Evolutionary conservation across 805 yeast species (phyloP).

Genomic region (Cyberlindnera bimundalis): DNA sequence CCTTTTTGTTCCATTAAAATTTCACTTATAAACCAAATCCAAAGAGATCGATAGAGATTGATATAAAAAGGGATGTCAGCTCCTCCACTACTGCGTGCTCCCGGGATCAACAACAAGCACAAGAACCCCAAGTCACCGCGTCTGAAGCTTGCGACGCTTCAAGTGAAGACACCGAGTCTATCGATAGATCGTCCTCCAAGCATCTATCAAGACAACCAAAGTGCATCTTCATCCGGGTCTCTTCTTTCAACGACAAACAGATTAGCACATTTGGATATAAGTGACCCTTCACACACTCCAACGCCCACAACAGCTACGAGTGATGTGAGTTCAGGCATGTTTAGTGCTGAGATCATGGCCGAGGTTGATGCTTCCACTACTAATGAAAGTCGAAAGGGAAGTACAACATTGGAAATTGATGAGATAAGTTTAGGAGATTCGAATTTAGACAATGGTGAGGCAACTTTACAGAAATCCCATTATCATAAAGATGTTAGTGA

Average conservation of each 20-base stretch:
- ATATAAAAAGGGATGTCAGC: conserved; percentile 29
- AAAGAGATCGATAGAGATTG: no score
- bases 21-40: no score
- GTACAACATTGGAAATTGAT: background rate
- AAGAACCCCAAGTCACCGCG: conserved; percentile 41
- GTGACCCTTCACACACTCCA: conserved; percentile 18
- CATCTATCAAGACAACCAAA: conserved; percentile 11
- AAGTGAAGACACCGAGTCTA: conserved; percentile 20
- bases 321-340: conserved; percentile 25
- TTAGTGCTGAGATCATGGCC: conserved; percentile 31
- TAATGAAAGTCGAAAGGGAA: background rate
- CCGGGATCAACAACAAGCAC: conserved; percentile 38
- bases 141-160: conserved; percentile 38
- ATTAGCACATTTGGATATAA: conserved; percentile 19
- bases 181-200: conserved; percentile 4
- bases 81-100: conserved; percentile 41
- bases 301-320: conserved; percentile 32
- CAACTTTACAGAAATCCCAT: background rate
- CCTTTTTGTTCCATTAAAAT: no score
- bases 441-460: conserved; percentile 2
- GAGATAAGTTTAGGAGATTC: background rate
- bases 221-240: conserved; percentile 21
- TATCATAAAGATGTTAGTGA: conserved; percentile 43
- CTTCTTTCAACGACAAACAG: conserved; percentile 22
- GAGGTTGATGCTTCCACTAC: conserved; percentile 21